phyloP scores from a whole-genome alignment of 1,139 yeast genomes.

The Kodamaea plutei region DNA sequence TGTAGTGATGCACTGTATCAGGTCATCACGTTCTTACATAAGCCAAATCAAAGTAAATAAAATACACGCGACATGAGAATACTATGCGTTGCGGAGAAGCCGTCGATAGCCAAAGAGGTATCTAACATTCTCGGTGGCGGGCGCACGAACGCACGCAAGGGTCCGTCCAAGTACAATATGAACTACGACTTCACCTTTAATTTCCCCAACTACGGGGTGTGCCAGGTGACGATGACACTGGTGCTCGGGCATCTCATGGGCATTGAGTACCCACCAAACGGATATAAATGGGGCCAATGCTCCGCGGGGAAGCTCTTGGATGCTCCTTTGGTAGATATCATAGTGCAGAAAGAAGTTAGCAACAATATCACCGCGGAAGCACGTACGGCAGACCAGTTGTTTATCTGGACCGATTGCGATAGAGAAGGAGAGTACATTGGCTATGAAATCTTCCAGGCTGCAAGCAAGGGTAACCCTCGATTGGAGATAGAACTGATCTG shows the following conservation, averaged over 20 bases:
- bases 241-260: slow-evolving; percentile 81
- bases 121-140: slow-evolving; percentile 78
- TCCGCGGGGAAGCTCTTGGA: slow-evolving; percentile 62
- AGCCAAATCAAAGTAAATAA: too few species aligned
- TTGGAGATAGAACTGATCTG: slow-evolving; percentile 46
- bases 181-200: slow-evolving; percentile 75
- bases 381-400: slow-evolving; percentile 52
- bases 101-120: slow-evolving; percentile 88
- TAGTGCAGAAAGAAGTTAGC: slow-evolving; percentile 48
- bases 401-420: slow-evolving; percentile 99
- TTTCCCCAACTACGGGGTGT: slow-evolving; percentile 52
- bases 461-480: slow-evolving; percentile 49
- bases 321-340: slow-evolving; percentile 54
- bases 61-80: too few species aligned
- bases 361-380: slow-evolving; percentile 72
- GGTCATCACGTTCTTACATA: too few species aligned
- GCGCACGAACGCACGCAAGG: slow-evolving; percentile 40
- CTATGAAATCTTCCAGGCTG: slow-evolving; percentile 71
- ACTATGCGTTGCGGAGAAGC: slow-evolving; percentile 96
- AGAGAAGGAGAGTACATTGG: slow-evolving; percentile 98
- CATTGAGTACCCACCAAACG: slow-evolving; percentile 56
- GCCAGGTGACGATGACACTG: slow-evolving; percentile 87
- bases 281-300: slow-evolving; percentile 66
- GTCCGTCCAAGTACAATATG: slow-evolving; percentile 61
- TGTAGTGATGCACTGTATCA: too few species aligned